These are phyloP conservation scores for Pisolithus thermaeus DNA, from an alignment of 1,284 basidiomycete genomes.

Conservation along the genomic window DNA sequence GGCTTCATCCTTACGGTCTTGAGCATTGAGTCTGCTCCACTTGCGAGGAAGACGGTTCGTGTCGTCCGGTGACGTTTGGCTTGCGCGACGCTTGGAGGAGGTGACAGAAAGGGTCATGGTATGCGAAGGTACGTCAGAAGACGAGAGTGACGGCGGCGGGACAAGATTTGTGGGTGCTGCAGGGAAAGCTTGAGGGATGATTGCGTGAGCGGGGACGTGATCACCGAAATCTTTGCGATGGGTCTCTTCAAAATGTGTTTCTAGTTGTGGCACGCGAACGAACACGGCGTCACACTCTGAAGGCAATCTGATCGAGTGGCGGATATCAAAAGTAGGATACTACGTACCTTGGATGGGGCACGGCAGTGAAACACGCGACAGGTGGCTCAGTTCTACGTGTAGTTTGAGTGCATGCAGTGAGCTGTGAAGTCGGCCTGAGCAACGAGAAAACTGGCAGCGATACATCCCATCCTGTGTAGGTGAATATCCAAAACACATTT, in stretches of 20 bases:
- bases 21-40: constrained; percentile 26
- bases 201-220: constrained; percentile 7
- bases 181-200: constrained; percentile 19
- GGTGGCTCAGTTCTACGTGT: constrained; percentile 26
- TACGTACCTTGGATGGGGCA: constrained; percentile 22
- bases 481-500: not conserved
- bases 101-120: constrained; percentile 10
- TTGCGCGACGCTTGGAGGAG: constrained; percentile 8
- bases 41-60: constrained; percentile 21
- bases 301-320: not conserved
- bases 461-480: constrained; percentile 23
- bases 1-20: constrained; percentile 16
- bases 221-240: constrained; percentile 18
- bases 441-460: constrained; percentile 21
- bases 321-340: not conserved
- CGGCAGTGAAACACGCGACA: constrained; percentile 21
- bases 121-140: not conserved
- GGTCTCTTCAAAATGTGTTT: constrained; percentile 17
- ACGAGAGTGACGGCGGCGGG: constrained; percentile 16
- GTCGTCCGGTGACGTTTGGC: constrained; percentile 8
- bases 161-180: constrained; percentile 14
- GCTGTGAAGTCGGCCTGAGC: constrained; percentile 21
- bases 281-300: constrained; percentile 24
- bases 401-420: constrained; percentile 15
- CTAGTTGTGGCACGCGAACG: constrained; percentile 19